Evolutionary conservation across 2,329 filamentous ascomycete species (phyloP), one percentile per base, ranked within the genome.

Genomic region (Tolypocladium pustulatum): DNA sequence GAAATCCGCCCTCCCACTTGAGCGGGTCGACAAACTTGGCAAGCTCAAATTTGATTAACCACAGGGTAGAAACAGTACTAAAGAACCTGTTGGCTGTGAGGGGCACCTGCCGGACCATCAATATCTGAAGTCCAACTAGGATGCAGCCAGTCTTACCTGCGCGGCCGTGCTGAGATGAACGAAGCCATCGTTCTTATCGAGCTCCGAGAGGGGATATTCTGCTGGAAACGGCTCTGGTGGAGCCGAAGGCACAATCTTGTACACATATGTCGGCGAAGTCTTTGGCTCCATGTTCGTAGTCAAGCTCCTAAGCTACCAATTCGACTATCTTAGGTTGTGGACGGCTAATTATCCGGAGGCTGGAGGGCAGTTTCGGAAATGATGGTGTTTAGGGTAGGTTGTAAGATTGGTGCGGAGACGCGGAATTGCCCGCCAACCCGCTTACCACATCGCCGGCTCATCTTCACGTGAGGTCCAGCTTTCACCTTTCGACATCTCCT

Each of bases 171-270:
- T 86, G 20, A 87, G 69, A 64, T 87, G 84, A 37, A 87, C 73
- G 69, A 84, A 87, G 55, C 83, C 83, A 66, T 86, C 83, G 40
- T 80, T 76, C 62, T 71, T 69, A 68, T 87, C 84, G 52, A 86
- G 78, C 38, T 81, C 78, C 15, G 83, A 86, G 60, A 82, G 75
- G 17, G 84, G 82, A 57, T 82, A 81, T 59, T 74, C 71, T 1
- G 72, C 67, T 3, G 83, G 83, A 40, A 86, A 73, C 2, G 81
- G 80, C 27, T 75, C 71, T 9, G 78, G 77, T 36, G 83, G 82
- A 30, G 78, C 75, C 27, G 70, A 63, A 34, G 81, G 78, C 41
- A 83, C 70, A 66, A 87, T 86, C 65, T 87, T 86, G 76, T 86
- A 86, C 62, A 86, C 71, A 62, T 74, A 81, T 65, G 64, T 59